Conservation (phyloP, 345 rosid species). For the Kandelia obovata region DNA sequence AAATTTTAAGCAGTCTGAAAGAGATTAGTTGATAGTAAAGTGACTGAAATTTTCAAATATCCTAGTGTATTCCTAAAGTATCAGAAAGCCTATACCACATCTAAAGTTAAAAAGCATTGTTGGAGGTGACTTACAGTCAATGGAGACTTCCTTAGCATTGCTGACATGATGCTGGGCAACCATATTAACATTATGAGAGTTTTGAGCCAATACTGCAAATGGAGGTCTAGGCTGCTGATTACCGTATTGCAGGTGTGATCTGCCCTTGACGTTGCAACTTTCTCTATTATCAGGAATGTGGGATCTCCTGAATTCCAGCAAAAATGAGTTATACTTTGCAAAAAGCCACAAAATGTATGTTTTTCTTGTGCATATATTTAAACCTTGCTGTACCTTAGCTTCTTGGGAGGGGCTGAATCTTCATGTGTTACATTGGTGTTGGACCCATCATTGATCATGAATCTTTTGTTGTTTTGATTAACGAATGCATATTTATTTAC, state of each 20-base stretch:
- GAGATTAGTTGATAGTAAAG: neutral
- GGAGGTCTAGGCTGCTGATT: slow-evolving; percentile 63
- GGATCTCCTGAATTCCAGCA: slow-evolving; percentile 50
- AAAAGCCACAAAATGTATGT: neutral
- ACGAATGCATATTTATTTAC: slow-evolving; percentile 52
- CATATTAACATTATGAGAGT: slow-evolving; percentile 31
- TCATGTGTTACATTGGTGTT: slow-evolving; percentile 37
- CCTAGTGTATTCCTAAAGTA: slow-evolving; percentile 13
- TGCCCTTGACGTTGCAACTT: slow-evolving; percentile 42
- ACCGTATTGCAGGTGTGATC: slow-evolving; percentile 46
- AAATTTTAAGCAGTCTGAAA: neutral
- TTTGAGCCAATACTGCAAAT: slow-evolving; percentile 52
- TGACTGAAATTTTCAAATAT: neutral
- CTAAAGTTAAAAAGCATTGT: slow-evolving; percentile 1
- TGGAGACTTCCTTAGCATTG: slow-evolving; percentile 32
- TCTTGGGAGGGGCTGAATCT: slow-evolving; percentile 46
- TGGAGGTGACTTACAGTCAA: slow-evolving; percentile 39
- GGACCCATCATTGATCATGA: slow-evolving; percentile 41
- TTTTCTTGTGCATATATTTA: neutral
- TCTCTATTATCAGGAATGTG: slow-evolving; percentile 49
- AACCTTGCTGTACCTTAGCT: slow-evolving; percentile 43
- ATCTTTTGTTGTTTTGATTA: slow-evolving; percentile 69
- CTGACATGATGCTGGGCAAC: slow-evolving; percentile 28
- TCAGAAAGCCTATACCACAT: neutral
- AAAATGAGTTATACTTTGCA: slow-evolving; percentile 2